Base-by-base conservation (phyloP, 2,329 filamentous ascomycete species). In the Exserohilum turcica region DNA sequence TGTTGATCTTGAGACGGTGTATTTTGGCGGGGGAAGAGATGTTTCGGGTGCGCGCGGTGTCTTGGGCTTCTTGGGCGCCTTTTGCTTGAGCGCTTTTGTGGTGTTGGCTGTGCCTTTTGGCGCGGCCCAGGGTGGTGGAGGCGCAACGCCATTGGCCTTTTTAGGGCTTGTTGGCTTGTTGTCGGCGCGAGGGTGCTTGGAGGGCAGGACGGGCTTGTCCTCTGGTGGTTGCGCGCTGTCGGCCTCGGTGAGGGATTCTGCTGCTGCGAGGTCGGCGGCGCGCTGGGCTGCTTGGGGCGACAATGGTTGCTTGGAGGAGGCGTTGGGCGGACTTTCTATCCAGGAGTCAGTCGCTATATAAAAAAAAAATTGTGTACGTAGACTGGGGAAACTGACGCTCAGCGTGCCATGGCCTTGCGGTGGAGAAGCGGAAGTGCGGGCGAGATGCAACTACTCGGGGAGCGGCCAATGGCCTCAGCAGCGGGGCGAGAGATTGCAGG, bases 1-100 rank as follows among this genome's bases (percentile, higher is more conserved):
- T 1, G 80, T 77, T 3, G 91, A 93, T 57, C 91, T 87, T 45
- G 80, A 80, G 60, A 97, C 82, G 65, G 86, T 82, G 79, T 92
- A 96, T 9, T 84, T 82, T 8, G 66, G 63, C 13, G 71, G 66
- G 0, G 64, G 54, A 13, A 67, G 60, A 10, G 57, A 38, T 6
- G 64, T 24, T 16, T 52, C 42, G 10, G 47, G 48, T 13, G 45
- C 18, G 31, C 19, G 37, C 35, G 50, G 29, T 13, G 36, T 24
- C 33, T 50, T 44, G 32, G 48, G 42, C 33, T 54, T 56, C 16
- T 51, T 43, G 3, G 43, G 16, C 16, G n/a, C 32, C 8, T 52
- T 49, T 28, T 37, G 57, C 55, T 27, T 52, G 40, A 15, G 52
- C 29, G 38, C 49, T 48, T 54, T 50, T 39, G n/a, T 56, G 47